These are phyloP conservation scores for Elsinoe arachidis DNA, from an alignment of 2,329 filamentous ascomycete genomes.

Conservation along the genomic window DNA sequence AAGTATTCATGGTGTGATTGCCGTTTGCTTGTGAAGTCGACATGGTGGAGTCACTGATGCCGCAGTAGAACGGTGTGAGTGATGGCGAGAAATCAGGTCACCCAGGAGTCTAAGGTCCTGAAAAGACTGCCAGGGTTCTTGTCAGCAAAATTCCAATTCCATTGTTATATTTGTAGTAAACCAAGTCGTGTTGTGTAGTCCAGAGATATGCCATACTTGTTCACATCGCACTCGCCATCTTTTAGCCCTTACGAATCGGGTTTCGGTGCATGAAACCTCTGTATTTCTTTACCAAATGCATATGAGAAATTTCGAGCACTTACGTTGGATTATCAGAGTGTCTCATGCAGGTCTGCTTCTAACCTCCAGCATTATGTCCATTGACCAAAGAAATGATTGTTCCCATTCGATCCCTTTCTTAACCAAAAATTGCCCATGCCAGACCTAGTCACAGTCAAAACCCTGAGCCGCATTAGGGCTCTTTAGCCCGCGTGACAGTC, in stretches of 20 bases:
- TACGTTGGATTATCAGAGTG: too few relatives aligned
- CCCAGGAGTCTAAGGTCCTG: not conserved
- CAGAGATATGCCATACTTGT: not conserved
- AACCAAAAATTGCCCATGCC: not conserved
- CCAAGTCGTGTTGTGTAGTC: too few relatives aligned
- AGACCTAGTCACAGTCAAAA: not conserved
- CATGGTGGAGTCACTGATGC: not conserved
- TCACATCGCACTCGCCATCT: not conserved
- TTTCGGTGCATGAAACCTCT: too few relatives aligned
- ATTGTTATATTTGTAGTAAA: too few relatives aligned
- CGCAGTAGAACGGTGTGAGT: not conserved
- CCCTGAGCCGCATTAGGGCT: constrained; percentile 1
- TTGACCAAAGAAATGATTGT: too few relatives aligned
- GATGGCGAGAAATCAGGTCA: not conserved
- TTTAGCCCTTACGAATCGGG: too few relatives aligned
- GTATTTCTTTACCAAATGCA: too few relatives aligned
- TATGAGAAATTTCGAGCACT: too few relatives aligned
- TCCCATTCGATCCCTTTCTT: not conserved
- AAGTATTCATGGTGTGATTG: not conserved
- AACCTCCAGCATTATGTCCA: too few relatives aligned
- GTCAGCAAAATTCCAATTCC: too few relatives aligned
- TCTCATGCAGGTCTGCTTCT: too few relatives aligned
- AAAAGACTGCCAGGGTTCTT: not conserved
- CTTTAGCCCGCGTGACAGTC: too few relatives aligned
- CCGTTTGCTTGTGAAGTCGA: constrained; percentile 21